Evolutionary conservation across 1,139 yeast species (phyloP), one percentile per base, ranked within the genome.

Genomic region (Candida sojae): DNA sequence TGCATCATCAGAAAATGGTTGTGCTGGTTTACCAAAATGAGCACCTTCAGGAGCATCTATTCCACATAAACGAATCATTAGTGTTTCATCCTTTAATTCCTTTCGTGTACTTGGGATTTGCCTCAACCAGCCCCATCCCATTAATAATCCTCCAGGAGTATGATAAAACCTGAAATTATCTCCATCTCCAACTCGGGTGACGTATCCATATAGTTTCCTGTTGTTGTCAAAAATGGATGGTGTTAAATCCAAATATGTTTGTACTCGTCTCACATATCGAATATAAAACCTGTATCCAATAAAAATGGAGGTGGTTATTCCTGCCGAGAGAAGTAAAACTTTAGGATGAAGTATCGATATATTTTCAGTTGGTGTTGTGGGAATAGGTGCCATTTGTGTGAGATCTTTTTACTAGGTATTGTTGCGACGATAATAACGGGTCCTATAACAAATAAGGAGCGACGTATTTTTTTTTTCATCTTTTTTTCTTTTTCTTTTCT

Each of bases 21-120:
- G 99, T 0, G 96, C 88, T 0, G 96, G 92, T 54, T 88, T 88
- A 1, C 99, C 99, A 68, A 90, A 93, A 71, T 93, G 98, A 1
- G 96, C 82, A 39, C 96, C 71, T 63, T 93, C 99, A 1, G 99
- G 99, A 0, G 99, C 99, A 73, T 93, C 99, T n/a, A 93, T 84
- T 0, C 98, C 99, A 65, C 96, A 88, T 31, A 93, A 68, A 43
- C 99, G 73, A 11, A 95, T 81, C 67, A 80, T 76, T 29, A 81
- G 69, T 2, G 89, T 80, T 58, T 81, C 78, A 55, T 82, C 83
- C 57, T 81, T 83, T 45, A 84, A 62, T 33, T 66, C 72, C 44
- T 70, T 59, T 51, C 82, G 71, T 34, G 71, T 63, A 41, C 58
- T 77, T 48, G 61, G 86, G 44, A 68, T 71, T 37, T 51, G 59